Conservation (phyloP, 257 asterid species). For the Coffea canephora region DNA sequence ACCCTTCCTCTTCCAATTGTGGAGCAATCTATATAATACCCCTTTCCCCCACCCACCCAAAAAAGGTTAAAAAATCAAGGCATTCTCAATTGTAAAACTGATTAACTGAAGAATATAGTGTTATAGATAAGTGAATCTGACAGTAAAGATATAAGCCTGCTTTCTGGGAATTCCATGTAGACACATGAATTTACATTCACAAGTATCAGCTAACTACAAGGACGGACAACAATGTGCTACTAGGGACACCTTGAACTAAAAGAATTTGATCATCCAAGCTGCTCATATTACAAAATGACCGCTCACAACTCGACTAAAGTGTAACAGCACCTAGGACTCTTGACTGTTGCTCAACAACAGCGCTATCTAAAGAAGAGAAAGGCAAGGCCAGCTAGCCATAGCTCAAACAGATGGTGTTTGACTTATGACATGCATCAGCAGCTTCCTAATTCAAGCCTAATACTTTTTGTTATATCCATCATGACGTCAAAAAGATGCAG, state of each 20-base stretch:
- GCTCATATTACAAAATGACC: not conserved
- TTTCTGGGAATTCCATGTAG: not conserved
- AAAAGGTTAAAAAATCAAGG: not conserved
- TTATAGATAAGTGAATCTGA: not conserved
- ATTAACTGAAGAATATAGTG: too few relatives aligned
- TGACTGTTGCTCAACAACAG: not conserved
- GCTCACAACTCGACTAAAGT: not conserved
- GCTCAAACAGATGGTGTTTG: constrained; percentile 7
- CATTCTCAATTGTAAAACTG: not conserved
- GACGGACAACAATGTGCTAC: not conserved
- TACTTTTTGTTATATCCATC: not conserved
- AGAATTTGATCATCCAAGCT: constrained; percentile 7
- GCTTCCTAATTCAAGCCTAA: constrained; percentile 5
- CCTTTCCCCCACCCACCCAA: too few relatives aligned
- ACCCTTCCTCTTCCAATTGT: not conserved
- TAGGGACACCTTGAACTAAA: constrained; percentile 1
- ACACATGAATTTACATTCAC: not conserved
- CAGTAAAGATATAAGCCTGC: not conserved
- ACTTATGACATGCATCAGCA: constrained; percentile 5
- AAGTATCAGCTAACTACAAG: not conserved
- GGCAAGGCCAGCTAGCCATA: not conserved
- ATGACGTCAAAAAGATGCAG: constrained; percentile 3
- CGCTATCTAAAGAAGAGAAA: not conserved
- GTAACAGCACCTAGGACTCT: not conserved
- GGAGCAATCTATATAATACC: not conserved